phyloP scores from a whole-genome alignment of 2,329 filamentous ascomycete species.

The Podosphaera aphanis region DNA sequence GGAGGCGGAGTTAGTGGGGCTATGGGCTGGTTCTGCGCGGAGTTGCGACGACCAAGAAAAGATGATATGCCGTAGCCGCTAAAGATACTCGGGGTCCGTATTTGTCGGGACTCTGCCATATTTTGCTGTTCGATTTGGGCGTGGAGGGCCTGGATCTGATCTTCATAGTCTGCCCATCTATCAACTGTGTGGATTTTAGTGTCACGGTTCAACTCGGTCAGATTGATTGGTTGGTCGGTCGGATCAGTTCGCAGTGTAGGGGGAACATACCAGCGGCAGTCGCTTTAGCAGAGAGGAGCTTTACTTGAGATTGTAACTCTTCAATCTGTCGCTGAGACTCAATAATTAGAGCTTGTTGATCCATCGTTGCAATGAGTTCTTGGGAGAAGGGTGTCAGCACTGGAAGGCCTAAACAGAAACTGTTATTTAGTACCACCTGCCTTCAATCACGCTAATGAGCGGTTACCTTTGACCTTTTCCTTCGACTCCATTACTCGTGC shows the following conservation, averaged over 20 bases:
- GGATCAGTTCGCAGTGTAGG: too few species aligned
- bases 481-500: too few species aligned
- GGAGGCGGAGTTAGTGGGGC: slow-evolving; percentile 10
- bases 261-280: slow-evolving; percentile 29
- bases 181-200: slow-evolving; percentile 22
- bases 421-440: too few species aligned
- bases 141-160: slow-evolving; percentile 42
- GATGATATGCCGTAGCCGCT: slow-evolving; percentile 17
- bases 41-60: slow-evolving; percentile 27
- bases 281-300: slow-evolving; percentile 46
- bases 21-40: slow-evolving; percentile 17
- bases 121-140: slow-evolving; percentile 7
- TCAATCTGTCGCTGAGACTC: slow-evolving; percentile 34
- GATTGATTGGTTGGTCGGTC: background rate
- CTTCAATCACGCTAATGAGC: too few species aligned
- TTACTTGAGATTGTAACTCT: slow-evolving; percentile 49
- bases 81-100: slow-evolving; percentile 7
- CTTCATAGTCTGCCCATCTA: slow-evolving; percentile 58
- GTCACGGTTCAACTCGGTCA: background rate
- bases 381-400: too few species aligned
- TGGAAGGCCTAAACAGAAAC: too few species aligned
- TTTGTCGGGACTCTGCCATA: slow-evolving; percentile 1
- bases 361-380: too few species aligned
- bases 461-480: too few species aligned
- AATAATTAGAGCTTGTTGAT: too few species aligned